Base-by-base conservation (phyloP, 169 alveolate genomes). In the Cryptosporidium meleagridis region DNA sequence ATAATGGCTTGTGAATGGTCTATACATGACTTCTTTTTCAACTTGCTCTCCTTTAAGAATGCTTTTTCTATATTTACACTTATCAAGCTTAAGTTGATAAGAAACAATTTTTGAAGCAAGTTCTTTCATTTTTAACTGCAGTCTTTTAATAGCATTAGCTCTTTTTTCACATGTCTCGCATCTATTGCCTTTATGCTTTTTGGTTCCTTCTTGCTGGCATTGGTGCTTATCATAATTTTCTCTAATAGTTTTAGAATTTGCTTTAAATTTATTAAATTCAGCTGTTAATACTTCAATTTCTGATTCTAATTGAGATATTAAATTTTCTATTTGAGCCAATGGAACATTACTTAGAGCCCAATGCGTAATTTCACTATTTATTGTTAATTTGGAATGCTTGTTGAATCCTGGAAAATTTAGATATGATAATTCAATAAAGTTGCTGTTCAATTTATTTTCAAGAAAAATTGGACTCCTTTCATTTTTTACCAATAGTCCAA, bases 121-220 rank as follows among this genome's bases (percentile, higher is more conserved):
- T 2, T 18, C 29, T 52, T 48, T 72, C 70, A 72, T 29, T 5
- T 31, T 39, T 52, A 51, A 35, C 26, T 51, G 35, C 31, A 72
- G 14, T 37, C 85, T 72, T 39, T 72, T 72, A 18, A 72, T 51
- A 6, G 85, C 85, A 52, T 21, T 72, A 16, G 85, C 85, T 52
- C 85, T 72, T 26, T 26, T 51, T 29, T 72, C 85, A 29, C 85
- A 72, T 52, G 35, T 72, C 1, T 18, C 31, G 21, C 85, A 72
- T 48, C 85, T 51, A 33, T 72, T 72, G 1, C 70, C 70, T n/a
- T 52, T 72, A 21, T 55, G 70, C 31, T 72, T 72, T 29, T 52
- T 72, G 0, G 10, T 52, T 7, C 52, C 35, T 6, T 0, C 26
- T 31, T 72, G 21, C 0, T 31, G 18, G n/a, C 85, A 72, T 5